phyloP scores from a whole-genome alignment of 148 eudicot species.

The Arctostaphylos glauca region DNA sequence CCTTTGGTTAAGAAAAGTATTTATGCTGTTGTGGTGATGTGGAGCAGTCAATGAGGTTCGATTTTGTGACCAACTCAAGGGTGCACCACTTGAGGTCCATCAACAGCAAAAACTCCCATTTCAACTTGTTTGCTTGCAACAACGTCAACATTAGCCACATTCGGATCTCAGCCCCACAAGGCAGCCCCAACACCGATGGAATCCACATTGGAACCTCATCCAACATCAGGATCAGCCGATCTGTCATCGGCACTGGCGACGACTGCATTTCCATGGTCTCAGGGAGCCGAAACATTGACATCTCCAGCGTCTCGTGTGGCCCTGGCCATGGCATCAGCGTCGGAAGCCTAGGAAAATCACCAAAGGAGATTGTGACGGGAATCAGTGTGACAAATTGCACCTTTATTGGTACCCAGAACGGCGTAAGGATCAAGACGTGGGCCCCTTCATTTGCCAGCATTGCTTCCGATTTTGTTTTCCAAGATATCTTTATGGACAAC shows the following conservation, averaged over 20 bases:
- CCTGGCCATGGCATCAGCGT: slow-evolving; percentile 75
- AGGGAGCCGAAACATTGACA: slow-evolving; percentile 35
- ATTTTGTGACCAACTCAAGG: slow-evolving; percentile 46
- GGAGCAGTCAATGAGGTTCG: slow-evolving; percentile 50
- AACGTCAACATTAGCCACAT: slow-evolving; percentile 27
- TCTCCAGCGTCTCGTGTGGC: slow-evolving; percentile 43
- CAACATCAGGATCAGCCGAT: slow-evolving; percentile 21
- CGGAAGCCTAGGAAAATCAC: slow-evolving; percentile 50
- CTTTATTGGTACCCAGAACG: slow-evolving; percentile 45
- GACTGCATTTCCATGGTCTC: slow-evolving; percentile 59
- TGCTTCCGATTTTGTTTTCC: slow-evolving; percentile 30
- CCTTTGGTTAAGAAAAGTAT: background rate
- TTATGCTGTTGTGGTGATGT: background rate
- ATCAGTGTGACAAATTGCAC: slow-evolving; percentile 34
- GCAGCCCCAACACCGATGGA: slow-evolving; percentile 65
- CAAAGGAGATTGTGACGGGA: slow-evolving; percentile 28
- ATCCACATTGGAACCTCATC: slow-evolving; percentile 39
- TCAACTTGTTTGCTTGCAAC: slow-evolving; percentile 48
- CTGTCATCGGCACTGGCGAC: slow-evolving; percentile 50
- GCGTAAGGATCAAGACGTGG: slow-evolving; percentile 67
- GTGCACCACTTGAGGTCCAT: slow-evolving; percentile 36
- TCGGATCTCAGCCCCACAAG: slow-evolving; percentile 33
- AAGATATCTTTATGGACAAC: slow-evolving; percentile 34
- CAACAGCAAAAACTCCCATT: slow-evolving; percentile 60
- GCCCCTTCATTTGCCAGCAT: slow-evolving; percentile 20